Conservation (phyloP, 805 yeast genomes). For the Zygosaccharomyces pseudorouxii region DNA sequence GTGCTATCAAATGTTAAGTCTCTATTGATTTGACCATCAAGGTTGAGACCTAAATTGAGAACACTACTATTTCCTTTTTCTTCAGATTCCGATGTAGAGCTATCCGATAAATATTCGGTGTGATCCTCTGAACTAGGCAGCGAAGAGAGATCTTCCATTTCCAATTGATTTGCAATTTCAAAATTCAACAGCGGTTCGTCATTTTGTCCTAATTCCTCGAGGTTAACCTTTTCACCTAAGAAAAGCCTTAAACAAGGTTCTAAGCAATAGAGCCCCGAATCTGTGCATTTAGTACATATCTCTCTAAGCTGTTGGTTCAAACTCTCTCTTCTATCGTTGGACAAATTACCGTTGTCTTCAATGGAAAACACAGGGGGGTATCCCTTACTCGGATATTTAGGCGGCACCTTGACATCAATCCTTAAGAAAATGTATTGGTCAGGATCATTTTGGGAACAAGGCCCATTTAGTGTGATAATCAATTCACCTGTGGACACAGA, state of each 20-base stretch:
- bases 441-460: constrained; percentile 49
- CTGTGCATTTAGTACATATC: constrained; percentile 54
- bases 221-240: constrained; percentile 70
- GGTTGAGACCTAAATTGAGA: constrained; percentile 13
- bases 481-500: constrained; percentile 82
- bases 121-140: constrained; percentile 34
- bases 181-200: constrained; percentile 36
- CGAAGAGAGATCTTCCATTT: constrained; percentile 35
- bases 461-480: constrained; percentile 74
- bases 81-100: constrained; percentile 39
- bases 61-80: constrained; percentile 36
- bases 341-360: constrained; percentile 74
- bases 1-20: constrained; percentile 59
- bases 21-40: constrained; percentile 12
- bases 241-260: constrained; percentile 75
- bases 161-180: constrained; percentile 30
- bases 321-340: constrained; percentile 44
- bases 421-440: constrained; percentile 57
- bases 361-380: constrained; percentile 52
- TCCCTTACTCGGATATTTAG: constrained; percentile 59
- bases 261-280: constrained; percentile 59
- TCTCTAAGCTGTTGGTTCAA: constrained; percentile 49
- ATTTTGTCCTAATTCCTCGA: constrained; percentile 38
- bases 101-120: constrained; percentile 32
- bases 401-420: constrained; percentile 65